A percentile compares a stretch with the other conserved stretches of the same genome.
phyloP scores from a whole-genome alignment of 2,329 filamentous ascomycete species.

The Pseudocercospora ulei region DNA sequence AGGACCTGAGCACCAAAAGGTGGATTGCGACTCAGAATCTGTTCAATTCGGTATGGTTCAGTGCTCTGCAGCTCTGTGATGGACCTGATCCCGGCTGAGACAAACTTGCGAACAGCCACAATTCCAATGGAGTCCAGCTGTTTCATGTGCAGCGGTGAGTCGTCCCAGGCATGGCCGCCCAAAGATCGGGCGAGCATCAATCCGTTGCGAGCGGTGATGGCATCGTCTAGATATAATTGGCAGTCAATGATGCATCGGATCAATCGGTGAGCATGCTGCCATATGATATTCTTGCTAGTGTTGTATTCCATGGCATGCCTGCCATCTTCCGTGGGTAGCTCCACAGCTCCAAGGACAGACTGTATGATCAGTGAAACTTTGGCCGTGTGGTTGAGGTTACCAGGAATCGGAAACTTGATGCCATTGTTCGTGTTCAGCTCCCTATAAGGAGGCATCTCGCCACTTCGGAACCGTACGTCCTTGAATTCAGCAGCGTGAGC shows the following conservation, averaged over 20 bases:
- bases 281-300: conserved; percentile 54
- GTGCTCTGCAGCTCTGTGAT: conserved; percentile 59
- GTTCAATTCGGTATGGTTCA: conserved; percentile 65
- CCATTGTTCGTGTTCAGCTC: conserved; percentile 59
- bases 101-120: conserved; percentile 64
- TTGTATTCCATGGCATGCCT: conserved; percentile 49
- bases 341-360: conserved; percentile 57
- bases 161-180: conserved; percentile 69
- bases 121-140: conserved; percentile 72
- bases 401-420: conserved; percentile 62
- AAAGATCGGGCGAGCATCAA: conserved; percentile 71
- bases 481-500: conserved; percentile 62
- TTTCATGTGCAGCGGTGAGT: conserved; percentile 66
- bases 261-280: conserved; percentile 59
- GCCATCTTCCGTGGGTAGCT: conserved; percentile 50
- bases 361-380: conserved; percentile 74
- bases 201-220: conserved; percentile 55
- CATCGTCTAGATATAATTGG: conserved; percentile 54
- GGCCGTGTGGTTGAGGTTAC: conserved; percentile 53
- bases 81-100: conserved; percentile 57
- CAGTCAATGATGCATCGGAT: conserved; percentile 70
- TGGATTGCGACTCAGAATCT: conserved; percentile 65
- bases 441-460: conserved; percentile 61
- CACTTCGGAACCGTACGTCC: conserved; percentile 59
- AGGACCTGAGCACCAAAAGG: conserved; percentile 68